A percentile compares a stretch with the other conserved stretches of the same genome.
These are phyloP conservation scores for Hypoxylon cercidicola DNA, from an alignment of 495 filamentous ascomycete genomes.

Conservation along the genomic window DNA sequence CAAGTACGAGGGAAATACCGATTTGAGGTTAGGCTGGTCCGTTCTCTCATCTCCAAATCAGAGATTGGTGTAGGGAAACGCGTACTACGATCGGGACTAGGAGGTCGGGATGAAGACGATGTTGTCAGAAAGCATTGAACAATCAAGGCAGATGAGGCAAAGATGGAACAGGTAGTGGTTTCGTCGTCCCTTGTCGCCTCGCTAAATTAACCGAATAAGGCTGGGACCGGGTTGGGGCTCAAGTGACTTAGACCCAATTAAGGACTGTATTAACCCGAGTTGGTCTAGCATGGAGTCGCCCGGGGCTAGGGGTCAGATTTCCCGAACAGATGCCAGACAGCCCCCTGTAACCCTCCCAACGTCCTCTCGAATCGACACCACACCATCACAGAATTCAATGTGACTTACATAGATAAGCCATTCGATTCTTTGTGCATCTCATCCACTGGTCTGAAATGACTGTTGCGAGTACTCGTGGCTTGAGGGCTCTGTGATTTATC, in stretches of 20 bases:
- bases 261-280: constrained; percentile 8
- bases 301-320: constrained; percentile 22
- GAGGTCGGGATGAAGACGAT: constrained; percentile 15
- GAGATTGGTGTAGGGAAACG: neutral
- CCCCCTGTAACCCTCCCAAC: constrained; percentile 30
- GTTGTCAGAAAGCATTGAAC: constrained; percentile 41
- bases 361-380: constrained; percentile 12
- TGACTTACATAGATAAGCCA: constrained; percentile 5
- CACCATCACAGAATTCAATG: constrained; percentile 23
- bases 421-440: constrained; percentile 4
- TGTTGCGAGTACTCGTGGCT: constrained; percentile 25
- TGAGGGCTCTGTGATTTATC: constrained; percentile 16
- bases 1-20: constrained; percentile 33
- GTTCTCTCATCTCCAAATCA: constrained; percentile 4
- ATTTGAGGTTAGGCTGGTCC: constrained; percentile 32
- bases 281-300: constrained; percentile 27
- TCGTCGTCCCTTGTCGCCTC: constrained; percentile 43
- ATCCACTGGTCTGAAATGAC: neutral
- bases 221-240: constrained; percentile 38
- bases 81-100: neutral
- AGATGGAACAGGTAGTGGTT: constrained; percentile 50
- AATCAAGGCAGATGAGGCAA: constrained; percentile 48
- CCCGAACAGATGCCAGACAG: constrained; percentile 33
- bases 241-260: constrained; percentile 22
- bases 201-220: constrained; percentile 42